These are phyloP conservation scores for Dioszegia aurantiaca DNA, from an alignment of 768 basidiomycete genomes.

Conservation along the genomic window DNA sequence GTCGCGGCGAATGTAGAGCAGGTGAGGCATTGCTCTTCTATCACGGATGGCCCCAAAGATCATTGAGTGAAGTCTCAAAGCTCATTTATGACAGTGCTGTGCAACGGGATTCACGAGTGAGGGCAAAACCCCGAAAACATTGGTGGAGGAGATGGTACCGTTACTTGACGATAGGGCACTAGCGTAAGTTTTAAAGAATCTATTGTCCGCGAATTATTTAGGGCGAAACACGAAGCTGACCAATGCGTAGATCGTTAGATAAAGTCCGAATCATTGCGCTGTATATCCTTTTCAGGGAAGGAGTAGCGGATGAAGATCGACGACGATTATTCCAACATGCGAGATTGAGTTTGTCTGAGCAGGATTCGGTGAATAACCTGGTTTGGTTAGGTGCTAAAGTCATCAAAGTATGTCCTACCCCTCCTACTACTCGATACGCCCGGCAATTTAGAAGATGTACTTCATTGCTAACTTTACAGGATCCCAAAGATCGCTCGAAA, in stretches of 20 bases:
- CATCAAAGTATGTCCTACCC: conserved; percentile 61
- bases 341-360: conserved; percentile 76
- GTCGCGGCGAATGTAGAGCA: conserved; percentile 86
- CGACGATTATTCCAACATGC: conserved; percentile 94
- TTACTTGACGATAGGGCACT: conserved; percentile 82
- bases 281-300: conserved; percentile 90
- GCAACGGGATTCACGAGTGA: conserved; percentile 88
- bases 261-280: conserved; percentile 96
- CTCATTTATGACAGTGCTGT: conserved; percentile 66
- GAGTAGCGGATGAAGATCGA: conserved; percentile 97
- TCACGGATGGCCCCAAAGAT: no score
- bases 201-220: neutral
- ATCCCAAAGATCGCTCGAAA: conserved; percentile 66
- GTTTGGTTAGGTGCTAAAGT: conserved; percentile 78
- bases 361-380: conserved; percentile 88
- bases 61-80: neutral
- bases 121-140: conserved; percentile 86
- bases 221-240: conserved; percentile 56
- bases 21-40: no score
- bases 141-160: conserved; percentile 99
- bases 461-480: conserved; percentile 54
- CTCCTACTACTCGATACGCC: neutral
- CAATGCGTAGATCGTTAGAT: conserved; percentile 58
- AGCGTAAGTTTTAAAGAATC: conserved; percentile 58
- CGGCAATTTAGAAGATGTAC: no score